These are phyloP conservation scores for Lachnum nothofagi DNA, from an alignment of 2,329 filamentous ascomycete genomes.

Conservation along the genomic window DNA sequence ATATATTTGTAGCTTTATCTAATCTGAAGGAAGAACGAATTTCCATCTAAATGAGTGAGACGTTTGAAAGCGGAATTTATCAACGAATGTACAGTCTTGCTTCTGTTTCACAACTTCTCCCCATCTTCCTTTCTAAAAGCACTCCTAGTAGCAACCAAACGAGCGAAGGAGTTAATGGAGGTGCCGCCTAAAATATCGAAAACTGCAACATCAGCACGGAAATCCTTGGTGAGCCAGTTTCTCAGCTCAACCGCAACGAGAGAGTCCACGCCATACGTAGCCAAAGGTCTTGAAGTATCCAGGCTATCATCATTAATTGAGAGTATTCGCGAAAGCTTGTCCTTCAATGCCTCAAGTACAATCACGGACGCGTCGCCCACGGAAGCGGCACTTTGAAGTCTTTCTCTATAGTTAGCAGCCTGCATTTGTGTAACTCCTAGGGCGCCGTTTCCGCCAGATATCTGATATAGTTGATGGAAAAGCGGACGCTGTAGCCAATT, in stretches of 20 bases:
- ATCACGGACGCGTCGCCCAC: neutral
- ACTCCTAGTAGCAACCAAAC: neutral
- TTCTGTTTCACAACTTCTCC: no score
- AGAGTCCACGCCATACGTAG: conserved; percentile 48
- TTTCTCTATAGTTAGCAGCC: neutral
- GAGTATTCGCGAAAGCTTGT: conserved; percentile 25
- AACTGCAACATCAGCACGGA: conserved; percentile 35
- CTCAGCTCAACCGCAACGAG: conserved; percentile 47
- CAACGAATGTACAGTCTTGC: no score
- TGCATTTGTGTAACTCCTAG: neutral
- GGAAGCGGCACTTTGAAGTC: neutral
- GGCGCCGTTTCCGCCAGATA: neutral
- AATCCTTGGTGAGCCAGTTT: conserved; percentile 42
- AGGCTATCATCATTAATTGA: conserved; percentile 24
- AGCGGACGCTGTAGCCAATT: neutral
- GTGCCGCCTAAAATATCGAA: conserved; percentile 6
- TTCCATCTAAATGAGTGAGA: no score
- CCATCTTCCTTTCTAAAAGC: neutral
- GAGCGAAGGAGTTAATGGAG: neutral
- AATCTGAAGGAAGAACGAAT: no score
- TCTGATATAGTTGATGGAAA: neutral
- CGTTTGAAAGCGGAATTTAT: no score
- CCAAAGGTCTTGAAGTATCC: conserved; percentile 19
- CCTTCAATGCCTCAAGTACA: neutral
- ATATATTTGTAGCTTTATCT: no score